Evolutionary conservation across 352 stramenopile species (phyloP), one percentile per base, ranked within the genome.

Genomic region (Pythium graminicola): DNA sequence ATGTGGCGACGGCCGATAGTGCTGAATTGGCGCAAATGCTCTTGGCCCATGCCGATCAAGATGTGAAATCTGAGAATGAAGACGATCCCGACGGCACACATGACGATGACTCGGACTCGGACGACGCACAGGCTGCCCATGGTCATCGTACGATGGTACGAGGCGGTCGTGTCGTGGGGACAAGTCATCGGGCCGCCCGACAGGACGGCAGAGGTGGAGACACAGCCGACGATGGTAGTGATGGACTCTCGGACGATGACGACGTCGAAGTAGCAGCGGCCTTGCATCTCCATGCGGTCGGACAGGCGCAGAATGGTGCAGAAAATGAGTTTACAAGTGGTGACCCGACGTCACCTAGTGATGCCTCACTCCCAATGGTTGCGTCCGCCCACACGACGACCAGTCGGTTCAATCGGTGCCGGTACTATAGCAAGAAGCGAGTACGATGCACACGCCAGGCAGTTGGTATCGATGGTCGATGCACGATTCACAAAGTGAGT

Each of bases 401-500:
- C 6, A 50, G 22, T 16, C 54, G 60, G 3, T 45, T 49, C 40
- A 77, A 74, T 45, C 69, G 70, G 4, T 92, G 81, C 32, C 71
- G 71, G 22, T 92, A 87, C 60, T 84, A 84, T 43, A 81, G 77
- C 47, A 86, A 83, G 59, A 76, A 81, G 53, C 78, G 76, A 10
- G 65, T 72, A 56, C 70, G 79, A 17, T 92, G 81, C 46, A 72
- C 73, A 14, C 74, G 81, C 10, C 69, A 67, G 3, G 69, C 81
- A 0, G 86, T 81, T n/a, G 81, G 81, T 2, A 52, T 83, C n/a
- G 78, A 92, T 36, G 73, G 76, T 14, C 75, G 81, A 31, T 92
- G 81, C 50, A 75, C 72, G 10, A 83, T 89, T 50, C 81, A 92
- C 58, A 92, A 92, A 44, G 50, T 85, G 50, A 92, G 81, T 50